Evolutionary conservation across 2,329 filamentous ascomycete species (phyloP).

Genomic region (Apiospora phragmitis): DNA sequence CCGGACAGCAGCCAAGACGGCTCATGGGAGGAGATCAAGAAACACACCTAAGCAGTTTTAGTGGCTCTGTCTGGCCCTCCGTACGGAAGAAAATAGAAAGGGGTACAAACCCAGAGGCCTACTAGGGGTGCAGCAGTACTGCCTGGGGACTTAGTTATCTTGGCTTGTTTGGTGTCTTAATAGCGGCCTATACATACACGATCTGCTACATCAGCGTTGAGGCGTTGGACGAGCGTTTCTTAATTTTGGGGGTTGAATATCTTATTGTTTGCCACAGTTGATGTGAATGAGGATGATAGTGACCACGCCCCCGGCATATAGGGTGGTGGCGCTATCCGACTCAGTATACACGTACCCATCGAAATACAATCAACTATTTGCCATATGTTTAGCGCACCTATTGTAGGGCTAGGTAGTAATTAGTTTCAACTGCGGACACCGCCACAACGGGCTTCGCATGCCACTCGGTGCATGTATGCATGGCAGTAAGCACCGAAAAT

Average conservation of each 20-base stretch:
- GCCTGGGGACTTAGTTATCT: not conserved
- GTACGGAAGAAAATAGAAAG: not conserved
- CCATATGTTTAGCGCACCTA: not conserved
- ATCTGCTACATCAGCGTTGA: not conserved
- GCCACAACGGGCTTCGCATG: not conserved
- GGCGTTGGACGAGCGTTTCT: not conserved
- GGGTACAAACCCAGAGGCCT: not conserved
- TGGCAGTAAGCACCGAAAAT: not conserved
- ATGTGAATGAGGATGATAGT: not conserved
- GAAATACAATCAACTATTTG: not conserved
- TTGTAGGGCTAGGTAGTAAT: not conserved
- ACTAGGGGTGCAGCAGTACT: not conserved
- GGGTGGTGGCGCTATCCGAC: not conserved
- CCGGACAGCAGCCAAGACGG: slow-evolving; percentile 11
- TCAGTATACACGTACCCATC: not conserved
- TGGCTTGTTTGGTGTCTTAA: not conserved
- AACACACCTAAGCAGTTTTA: not conserved
- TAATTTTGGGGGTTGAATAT: not conserved
- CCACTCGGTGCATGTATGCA: not conserved
- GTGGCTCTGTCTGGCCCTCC: not conserved
- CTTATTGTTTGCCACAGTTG: not conserved
- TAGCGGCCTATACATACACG: not conserved
- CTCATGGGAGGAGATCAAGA: slow-evolving; percentile 9
- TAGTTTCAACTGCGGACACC: not conserved
- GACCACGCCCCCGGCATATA: not conserved